Evolutionary conservation across 1,284 basidiomycete genomes (phyloP), one percentile per base, ranked within the genome.

Genomic region (Irpex rosettiformis): DNA sequence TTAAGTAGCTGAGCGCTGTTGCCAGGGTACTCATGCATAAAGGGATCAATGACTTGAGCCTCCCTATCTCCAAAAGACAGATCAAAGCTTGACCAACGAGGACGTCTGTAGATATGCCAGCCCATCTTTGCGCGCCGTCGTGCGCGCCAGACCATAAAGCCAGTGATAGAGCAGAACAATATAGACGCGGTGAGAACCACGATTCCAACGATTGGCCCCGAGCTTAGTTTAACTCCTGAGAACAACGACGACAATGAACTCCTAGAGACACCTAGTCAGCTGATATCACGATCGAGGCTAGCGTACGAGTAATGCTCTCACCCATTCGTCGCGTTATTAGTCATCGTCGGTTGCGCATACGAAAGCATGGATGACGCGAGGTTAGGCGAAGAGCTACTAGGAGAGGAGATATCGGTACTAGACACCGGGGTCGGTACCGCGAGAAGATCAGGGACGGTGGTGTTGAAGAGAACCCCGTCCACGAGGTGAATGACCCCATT

Each of bases 401-500:
- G n/a, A n/a, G n/a, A n/a, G n/a, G n/a, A n/a, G n/a, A n/a, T n/a
- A n/a, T n/a, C n/a, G n/a, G n/a, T n/a, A n/a, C n/a, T n/a, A n/a
- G n/a, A n/a, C n/a, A n/a, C n/a, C 33, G 33, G 33, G 33, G 1
- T 3, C 33, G 33, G 33, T n/a, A n/a, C 33, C 33, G 33, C 10
- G n/a, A n/a, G 13, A n/a, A n/a, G 33, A 16, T 11, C 33, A 13
- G 43, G 43, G 43, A 21, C 10, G 16, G 43, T 47, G 18, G 43
- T 47, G 10, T 56, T 56, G 25, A 10, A 48, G 11, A 58, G 22
- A 18, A 58, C 58, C 24, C 16, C 6, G 43, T 58, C 58, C 2
- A 58, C 27, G 28, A 58, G 24, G 33, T 58, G 58, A 7, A 55
- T 42, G 2, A 58, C 58, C 5, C 54, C 54, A 42, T 58, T 58